Evolutionary conservation across 2,329 filamentous ascomycete species (phyloP).

Genomic region (Nothophoma quercina): DNA sequence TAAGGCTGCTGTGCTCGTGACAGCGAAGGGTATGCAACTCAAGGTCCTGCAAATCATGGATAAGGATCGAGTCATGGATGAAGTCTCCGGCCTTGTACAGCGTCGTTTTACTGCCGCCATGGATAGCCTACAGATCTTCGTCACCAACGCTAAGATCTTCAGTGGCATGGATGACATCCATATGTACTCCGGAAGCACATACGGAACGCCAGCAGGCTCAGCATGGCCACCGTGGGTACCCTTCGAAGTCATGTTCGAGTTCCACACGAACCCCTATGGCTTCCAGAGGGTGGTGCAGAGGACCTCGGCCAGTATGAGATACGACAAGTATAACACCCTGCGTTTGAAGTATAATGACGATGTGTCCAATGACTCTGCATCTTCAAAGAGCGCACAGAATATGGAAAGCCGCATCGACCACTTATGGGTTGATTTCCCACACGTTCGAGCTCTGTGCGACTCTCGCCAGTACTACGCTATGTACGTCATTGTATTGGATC

Average conservation of each 20-base stretch:
- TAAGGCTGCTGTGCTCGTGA: constrained; percentile 95
- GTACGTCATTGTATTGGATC: constrained; percentile 96
- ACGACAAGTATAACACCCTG: constrained; percentile 97
- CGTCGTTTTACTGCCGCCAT: constrained; percentile 92
- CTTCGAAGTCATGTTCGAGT: constrained; percentile 98
- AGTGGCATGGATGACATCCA: constrained; percentile 80
- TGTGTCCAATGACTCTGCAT: constrained; percentile 69
- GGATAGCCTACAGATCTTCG: constrained; percentile 98
- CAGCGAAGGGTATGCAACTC: constrained; percentile 96
- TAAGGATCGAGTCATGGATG: constrained; percentile 88
- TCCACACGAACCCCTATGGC: constrained; percentile 91
- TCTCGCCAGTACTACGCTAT: constrained; percentile 97
- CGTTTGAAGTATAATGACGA: constrained; percentile 98
- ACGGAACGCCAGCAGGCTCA: constrained; percentile 83
- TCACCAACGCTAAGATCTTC: constrained; percentile 93
- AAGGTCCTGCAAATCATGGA: constrained; percentile 99
- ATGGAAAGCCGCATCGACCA: constrained; percentile 89
- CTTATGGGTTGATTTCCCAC: constrained; percentile 95
- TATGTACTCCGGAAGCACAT: constrained; percentile 92
- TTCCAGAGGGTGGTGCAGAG: constrained; percentile 97
- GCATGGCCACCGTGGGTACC: constrained; percentile 99
- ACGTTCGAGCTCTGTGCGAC: constrained; percentile 93
- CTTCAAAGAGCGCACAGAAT: constrained; percentile 57
- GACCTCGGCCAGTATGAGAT: constrained; percentile 91
- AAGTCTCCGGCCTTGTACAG: constrained; percentile 93